A percentile compares a stretch with the other conserved stretches of the same genome.
These are phyloP conservation scores for Sarcodon aspratus DNA, from an alignment of 768 basidiomycete genomes.

Conservation along the genomic window DNA sequence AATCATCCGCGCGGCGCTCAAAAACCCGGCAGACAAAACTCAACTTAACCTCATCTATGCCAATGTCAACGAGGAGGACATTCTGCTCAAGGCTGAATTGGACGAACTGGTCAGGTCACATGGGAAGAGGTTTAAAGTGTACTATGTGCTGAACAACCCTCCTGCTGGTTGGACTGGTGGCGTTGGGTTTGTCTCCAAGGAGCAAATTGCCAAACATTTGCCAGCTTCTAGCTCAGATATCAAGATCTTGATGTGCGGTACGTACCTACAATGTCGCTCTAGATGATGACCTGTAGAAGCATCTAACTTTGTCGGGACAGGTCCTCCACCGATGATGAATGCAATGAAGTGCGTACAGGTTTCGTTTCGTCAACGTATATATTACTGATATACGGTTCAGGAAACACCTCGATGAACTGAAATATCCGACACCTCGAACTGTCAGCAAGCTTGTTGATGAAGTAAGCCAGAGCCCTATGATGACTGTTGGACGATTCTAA, in stretches of 20 bases:
- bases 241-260: conserved; percentile 84
- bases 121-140: conserved; percentile 60
- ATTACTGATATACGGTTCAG: conserved; percentile 24
- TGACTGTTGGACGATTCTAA: not conserved
- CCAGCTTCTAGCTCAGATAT: conserved; percentile 48
- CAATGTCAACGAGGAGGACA: conserved; percentile 88
- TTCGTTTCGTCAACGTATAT: conserved; percentile 3
- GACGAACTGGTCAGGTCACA: conserved; percentile 64
- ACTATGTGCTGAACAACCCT: conserved; percentile 92
- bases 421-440: conserved; percentile 78
- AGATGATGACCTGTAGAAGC: not conserved
- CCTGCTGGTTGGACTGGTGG: conserved; percentile 82
- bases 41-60: conserved; percentile 87
- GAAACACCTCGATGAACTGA: conserved; percentile 82
- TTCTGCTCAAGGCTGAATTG: conserved; percentile 81
- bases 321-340: conserved; percentile 66
- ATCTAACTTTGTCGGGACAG: conserved; percentile 19
- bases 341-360: conserved; percentile 59
- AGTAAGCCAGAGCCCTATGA: conserved; percentile 25
- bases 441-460: conserved; percentile 91
- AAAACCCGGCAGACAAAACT: conserved; percentile 80
- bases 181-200: conserved; percentile 86
- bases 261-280: conserved; percentile 6
- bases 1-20: conserved; percentile 88
- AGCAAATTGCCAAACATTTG: conserved; percentile 77